phyloP scores from a whole-genome alignment of 2,329 filamentous ascomycete genomes.

The Trichoderma harzianum region DNA sequence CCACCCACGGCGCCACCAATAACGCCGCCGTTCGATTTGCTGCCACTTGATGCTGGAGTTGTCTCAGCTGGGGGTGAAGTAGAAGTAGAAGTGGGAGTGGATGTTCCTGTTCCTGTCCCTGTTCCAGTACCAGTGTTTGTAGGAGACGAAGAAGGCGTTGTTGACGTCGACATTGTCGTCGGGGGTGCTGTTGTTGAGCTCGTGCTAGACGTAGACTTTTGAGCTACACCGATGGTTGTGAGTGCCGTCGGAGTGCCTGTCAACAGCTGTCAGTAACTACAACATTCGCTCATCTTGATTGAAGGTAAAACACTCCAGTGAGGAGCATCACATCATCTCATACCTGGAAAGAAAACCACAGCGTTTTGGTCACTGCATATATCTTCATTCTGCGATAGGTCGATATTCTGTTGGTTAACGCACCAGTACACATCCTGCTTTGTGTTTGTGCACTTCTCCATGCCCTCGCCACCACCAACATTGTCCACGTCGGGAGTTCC shows the following conservation, averaged over 20 bases:
- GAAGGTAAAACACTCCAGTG: background rate
- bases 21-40: background rate
- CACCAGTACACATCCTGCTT: conserved; percentile 3
- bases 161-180: background rate
- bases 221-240: background rate
- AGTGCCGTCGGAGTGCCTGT: background rate
- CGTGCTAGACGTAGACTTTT: background rate
- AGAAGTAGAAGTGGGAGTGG: background rate
- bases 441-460: background rate
- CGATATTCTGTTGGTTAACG: background rate
- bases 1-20: background rate
- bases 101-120: background rate
- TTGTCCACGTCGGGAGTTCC: conserved; percentile 1
- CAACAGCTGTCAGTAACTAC: background rate
- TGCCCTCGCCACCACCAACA: background rate
- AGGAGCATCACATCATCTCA: background rate
- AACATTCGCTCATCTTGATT: background rate
- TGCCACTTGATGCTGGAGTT: background rate
- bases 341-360: conserved; percentile 8
- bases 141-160: background rate
- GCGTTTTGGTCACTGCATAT: background rate
- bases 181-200: background rate
- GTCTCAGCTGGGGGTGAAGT: background rate
- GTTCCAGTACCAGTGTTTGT: background rate
- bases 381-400: background rate